Evolutionary conservation across 345 rosid species (phyloP), one percentile per base, ranked within the genome.

Genomic region (Toxicodendron radicans): DNA sequence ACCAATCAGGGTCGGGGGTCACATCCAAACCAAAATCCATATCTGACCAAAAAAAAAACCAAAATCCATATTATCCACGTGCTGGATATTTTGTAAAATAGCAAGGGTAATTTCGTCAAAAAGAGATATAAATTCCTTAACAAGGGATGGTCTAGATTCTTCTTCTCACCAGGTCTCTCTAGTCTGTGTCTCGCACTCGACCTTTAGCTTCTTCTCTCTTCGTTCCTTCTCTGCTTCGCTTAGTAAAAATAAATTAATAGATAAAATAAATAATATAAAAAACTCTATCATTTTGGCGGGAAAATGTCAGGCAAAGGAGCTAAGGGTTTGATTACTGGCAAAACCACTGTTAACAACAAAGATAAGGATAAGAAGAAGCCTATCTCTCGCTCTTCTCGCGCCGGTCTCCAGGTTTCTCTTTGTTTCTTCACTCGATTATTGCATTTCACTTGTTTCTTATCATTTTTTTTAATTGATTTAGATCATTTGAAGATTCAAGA

Each of bases 301-400:
- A 86, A 82, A 81, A 89, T 91, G 96, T 83, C 97, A 54, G 97
- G 97, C 49, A 91, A 91, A 78, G 97, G 97, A 60, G 97, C 92
- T 0, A 91, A 91, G 30, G 97, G 97, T 5, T 78, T 91, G 82
- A 83, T 87, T 43, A 87, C 85, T 65, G 97, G 92, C 60, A 89
- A 89, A 84, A 81, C 92, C 24, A 83, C 86, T 12, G 43, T 76
- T 63, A 81, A 70, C 24, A 85, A 74, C 24, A 85, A 74, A 77
- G 91, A 89, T 71, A 90, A 86, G 83, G 92, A 88, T 75, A 88
- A 91, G 90, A 91, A 91, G 89, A 87, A 79, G 48, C 90, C 95
- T 13, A 66, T 77, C 66, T 88, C 95, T 35, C 91, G 95, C 79
- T 91, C 95, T 52, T 86, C 95, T 72, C 95, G 95, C 24, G 93